Conservation (phyloP, 768 basidiomycete genomes). For the Asterophora parasitica region DNA sequence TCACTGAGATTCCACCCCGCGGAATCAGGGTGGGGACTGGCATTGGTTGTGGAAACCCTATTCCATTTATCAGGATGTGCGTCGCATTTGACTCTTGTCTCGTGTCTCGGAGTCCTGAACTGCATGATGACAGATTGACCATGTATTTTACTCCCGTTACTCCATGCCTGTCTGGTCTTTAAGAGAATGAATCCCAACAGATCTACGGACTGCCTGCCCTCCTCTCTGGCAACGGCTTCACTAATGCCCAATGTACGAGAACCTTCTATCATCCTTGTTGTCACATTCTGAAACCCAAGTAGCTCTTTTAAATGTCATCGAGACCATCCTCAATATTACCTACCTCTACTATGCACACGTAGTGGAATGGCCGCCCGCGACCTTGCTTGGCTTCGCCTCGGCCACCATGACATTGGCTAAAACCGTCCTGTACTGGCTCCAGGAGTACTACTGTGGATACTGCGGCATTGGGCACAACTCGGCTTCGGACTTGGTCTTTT, state of each 20-base stretch:
- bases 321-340: constrained; percentile 65
- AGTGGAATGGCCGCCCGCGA: constrained; percentile 55
- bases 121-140: constrained; percentile 25
- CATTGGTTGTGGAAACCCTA: constrained; percentile 94
- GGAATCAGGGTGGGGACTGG: constrained; percentile 66
- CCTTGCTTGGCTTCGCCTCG: constrained; percentile 68
- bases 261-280: not conserved
- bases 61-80: constrained; percentile 65
- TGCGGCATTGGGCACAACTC: constrained; percentile 77
- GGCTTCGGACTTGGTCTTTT: constrained; percentile 40
- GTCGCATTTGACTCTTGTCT: constrained; percentile 25
- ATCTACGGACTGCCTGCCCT: constrained; percentile 70
- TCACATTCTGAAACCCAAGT: not conserved
- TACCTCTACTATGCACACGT: constrained; percentile 78
- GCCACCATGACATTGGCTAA: constrained; percentile 81
- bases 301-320: constrained; percentile 79
- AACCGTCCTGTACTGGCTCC: constrained; percentile 75
- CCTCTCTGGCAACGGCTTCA: constrained; percentile 69
- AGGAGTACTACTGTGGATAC: constrained; percentile 74
- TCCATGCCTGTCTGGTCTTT: not conserved
- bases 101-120: not conserved
- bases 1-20: not conserved
- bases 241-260: constrained; percentile 76
- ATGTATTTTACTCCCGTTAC: constrained; percentile 20
- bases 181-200: constrained; percentile 26